Percentiles rank a stretch among this genome's conserved stretches.
phyloP scores from a whole-genome alignment of 768 basidiomycete genomes.

The Lactarius hengduanensis region DNA sequence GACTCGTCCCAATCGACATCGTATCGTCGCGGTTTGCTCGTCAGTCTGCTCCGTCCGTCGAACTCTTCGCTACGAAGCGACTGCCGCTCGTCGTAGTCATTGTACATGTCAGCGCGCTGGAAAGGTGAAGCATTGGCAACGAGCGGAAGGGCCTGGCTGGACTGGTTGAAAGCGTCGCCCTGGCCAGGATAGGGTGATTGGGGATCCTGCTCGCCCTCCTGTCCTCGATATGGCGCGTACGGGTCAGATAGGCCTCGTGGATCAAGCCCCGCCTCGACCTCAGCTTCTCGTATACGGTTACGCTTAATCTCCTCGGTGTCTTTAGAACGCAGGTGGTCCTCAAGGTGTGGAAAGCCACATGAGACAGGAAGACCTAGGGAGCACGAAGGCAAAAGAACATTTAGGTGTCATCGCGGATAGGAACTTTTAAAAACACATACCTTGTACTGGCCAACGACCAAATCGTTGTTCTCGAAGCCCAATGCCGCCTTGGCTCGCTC shows the following conservation, averaged over 20 bases:
- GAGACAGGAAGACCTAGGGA: conserved; percentile 81
- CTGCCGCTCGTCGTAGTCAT: conserved; percentile 75
- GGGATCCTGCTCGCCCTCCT: conserved; percentile 44
- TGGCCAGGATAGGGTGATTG: conserved; percentile 36
- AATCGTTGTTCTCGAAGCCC: conserved; percentile 62
- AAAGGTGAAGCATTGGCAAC: conserved; percentile 81
- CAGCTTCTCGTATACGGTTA: conserved; percentile 72
- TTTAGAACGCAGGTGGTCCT: conserved; percentile 78
- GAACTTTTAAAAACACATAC: conserved; percentile 42
- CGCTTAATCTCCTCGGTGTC: conserved; percentile 88
- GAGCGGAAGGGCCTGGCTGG: conserved; percentile 76
- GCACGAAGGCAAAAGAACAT: conserved; percentile 16
- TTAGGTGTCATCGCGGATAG: not conserved
- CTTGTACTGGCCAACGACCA: conserved; percentile 82
- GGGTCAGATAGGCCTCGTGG: conserved; percentile 59
- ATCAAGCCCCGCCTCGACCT: conserved; percentile 66
- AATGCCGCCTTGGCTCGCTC: conserved; percentile 57
- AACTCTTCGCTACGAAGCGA: conserved; percentile 75
- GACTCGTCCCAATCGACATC: conserved; percentile 86
- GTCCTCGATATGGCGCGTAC: conserved; percentile 72
- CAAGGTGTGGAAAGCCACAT: conserved; percentile 83
- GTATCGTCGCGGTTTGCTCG: conserved; percentile 78
- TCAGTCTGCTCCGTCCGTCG: conserved; percentile 75
- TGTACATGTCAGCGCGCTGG: conserved; percentile 71
- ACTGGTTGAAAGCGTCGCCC: conserved; percentile 53